phyloP scores from a whole-genome alignment of 176 grass and related monocot genomes.

The Avena insularis region DNA sequence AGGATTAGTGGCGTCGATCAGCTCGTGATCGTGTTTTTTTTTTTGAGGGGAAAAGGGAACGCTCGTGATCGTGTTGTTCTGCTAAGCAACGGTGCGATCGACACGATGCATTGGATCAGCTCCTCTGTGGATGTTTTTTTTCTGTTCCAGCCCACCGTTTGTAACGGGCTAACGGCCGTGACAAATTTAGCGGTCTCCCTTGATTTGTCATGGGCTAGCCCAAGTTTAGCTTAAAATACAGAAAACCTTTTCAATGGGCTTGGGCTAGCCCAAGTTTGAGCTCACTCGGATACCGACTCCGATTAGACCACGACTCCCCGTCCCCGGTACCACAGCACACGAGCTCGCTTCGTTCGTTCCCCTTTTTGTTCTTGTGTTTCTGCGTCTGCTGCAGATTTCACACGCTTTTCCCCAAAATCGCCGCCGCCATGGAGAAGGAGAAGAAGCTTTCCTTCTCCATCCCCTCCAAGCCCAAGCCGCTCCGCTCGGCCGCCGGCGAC shows the following conservation, averaged over 20 bases:
- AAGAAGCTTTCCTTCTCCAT: constrained; percentile 88
- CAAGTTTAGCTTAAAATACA: neutral
- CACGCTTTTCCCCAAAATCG: constrained; percentile 40
- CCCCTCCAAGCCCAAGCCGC: constrained; percentile 38
- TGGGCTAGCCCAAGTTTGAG: neutral
- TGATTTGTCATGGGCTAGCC: neutral
- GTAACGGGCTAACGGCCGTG: too few species aligned
- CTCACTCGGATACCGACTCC: neutral
- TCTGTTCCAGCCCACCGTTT: too few species aligned
- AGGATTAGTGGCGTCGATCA: too few species aligned
- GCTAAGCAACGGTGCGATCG: too few species aligned
- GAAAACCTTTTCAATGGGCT: neutral
- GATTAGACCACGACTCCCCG: neutral
- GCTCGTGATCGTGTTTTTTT: too few species aligned
- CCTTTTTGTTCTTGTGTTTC: neutral
- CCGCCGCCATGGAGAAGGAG: constrained; percentile 57
- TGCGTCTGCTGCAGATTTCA: neutral
- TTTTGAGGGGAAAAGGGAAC: too few species aligned
- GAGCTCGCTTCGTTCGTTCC: neutral
- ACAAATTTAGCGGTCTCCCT: neutral
- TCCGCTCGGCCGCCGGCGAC: neutral
- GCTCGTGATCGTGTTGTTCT: too few species aligned
- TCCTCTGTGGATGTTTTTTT: too few species aligned
- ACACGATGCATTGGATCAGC: too few species aligned
- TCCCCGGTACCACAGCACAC: neutral